Percentiles rank a stretch among this genome's conserved stretches.
These are phyloP conservation scores for Botrytis deweyae DNA, from an alignment of 2,329 filamentous ascomycete species.

Conservation along the genomic window DNA sequence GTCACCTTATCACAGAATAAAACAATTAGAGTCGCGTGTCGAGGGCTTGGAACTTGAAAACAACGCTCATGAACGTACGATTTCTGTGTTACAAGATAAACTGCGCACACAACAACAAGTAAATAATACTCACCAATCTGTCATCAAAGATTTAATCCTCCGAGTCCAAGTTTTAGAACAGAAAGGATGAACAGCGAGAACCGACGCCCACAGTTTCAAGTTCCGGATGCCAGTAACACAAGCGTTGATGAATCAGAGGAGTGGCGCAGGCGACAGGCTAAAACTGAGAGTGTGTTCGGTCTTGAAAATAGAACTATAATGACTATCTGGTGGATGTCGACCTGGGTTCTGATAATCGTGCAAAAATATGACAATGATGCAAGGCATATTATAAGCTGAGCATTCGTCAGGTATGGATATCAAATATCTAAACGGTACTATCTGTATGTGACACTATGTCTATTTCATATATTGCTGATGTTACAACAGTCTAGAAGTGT, in stretches of 20 bases:
- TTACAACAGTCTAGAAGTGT: neutral
- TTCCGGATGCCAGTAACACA: neutral
- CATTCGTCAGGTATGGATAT: neutral
- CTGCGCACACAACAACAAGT: slow-evolving; percentile 18
- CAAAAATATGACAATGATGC: neutral
- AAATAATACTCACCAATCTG: slow-evolving; percentile 12
- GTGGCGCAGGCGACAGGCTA: too few species aligned
- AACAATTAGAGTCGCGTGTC: slow-evolving; percentile 1
- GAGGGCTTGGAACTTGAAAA: slow-evolving; percentile 9
- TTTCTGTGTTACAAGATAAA: neutral
- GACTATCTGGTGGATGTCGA: neutral
- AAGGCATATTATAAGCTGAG: neutral
- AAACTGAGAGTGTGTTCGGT: neutral
- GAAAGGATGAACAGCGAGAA: neutral
- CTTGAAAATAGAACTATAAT: neutral
- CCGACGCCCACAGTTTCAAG: neutral
- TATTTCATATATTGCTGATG: neutral
- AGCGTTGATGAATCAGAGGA: neutral
- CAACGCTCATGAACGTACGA: slow-evolving; percentile 9
- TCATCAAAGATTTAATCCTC: slow-evolving; percentile 12
- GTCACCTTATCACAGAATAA: neutral
- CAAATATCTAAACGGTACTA: neutral
- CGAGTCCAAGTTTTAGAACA: slow-evolving; percentile 13
- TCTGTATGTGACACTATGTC: too few species aligned
- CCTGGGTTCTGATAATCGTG: neutral